Evolutionary conservation across 495 filamentous ascomycete species (phyloP).

Genomic region (Neurospora sp.): DNA sequence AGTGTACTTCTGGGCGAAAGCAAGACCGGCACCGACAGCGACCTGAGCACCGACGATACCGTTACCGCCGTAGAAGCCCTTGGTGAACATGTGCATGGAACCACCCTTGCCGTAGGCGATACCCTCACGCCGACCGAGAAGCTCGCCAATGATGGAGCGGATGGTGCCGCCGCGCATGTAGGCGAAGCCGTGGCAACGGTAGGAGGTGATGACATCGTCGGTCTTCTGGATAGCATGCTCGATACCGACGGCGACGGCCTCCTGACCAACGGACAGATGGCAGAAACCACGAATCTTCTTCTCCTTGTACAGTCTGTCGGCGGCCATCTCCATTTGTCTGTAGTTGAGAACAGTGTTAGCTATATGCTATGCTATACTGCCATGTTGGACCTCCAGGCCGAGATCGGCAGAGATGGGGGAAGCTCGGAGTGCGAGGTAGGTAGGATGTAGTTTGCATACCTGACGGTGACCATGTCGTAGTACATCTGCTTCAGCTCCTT

Average conservation of each 20-base stretch:
- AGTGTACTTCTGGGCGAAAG: constrained; percentile 93
- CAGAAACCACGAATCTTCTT: constrained; percentile 99
- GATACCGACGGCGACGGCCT: constrained; percentile 93
- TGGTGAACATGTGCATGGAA: constrained; percentile 99
- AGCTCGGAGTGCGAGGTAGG: not conserved
- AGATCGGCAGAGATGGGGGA: not conserved
- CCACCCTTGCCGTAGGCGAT: constrained; percentile 98
- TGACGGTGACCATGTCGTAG: constrained; percentile 86
- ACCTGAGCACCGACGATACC: constrained; percentile 99
- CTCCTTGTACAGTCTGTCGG: constrained; percentile 96
- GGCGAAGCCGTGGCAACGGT: constrained; percentile 97
- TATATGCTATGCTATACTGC: not conserved
- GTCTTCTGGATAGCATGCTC: constrained; percentile 86
- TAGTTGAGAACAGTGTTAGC: not conserved
- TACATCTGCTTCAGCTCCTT: constrained; percentile 98
- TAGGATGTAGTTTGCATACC: constrained; percentile 45
- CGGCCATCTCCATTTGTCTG: constrained; percentile 99
- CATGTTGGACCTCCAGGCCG: not conserved
- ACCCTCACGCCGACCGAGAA: constrained; percentile 87
- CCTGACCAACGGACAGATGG: constrained; percentile 94
- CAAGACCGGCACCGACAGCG: constrained; percentile 91
- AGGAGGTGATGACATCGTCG: constrained; percentile 94
- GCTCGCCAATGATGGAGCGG: constrained; percentile 90
- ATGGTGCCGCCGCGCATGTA: constrained; percentile 91
- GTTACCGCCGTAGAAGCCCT: constrained; percentile 96